A percentile compares a stretch with the other conserved stretches of the same genome.
These are phyloP conservation scores for Nepenthes alata DNA, from an alignment of 179 eudicot genomes.

Conservation along the genomic window DNA sequence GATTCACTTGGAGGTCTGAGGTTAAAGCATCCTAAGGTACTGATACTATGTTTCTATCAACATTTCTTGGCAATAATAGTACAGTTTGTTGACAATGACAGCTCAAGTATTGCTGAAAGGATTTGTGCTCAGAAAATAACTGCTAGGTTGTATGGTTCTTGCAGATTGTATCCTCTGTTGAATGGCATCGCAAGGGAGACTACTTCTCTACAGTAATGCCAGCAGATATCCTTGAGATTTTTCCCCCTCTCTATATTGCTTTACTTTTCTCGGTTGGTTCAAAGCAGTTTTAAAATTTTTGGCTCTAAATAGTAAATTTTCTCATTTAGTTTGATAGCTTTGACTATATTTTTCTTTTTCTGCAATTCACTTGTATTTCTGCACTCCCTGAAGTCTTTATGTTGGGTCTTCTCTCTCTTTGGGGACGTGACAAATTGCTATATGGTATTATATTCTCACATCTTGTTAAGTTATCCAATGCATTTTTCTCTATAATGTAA, in stretches of 20 bases:
- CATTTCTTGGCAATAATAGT: background rate
- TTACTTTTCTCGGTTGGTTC: background rate
- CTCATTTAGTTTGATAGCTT: too few relatives aligned
- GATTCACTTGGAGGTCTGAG: slow-evolving; percentile 57
- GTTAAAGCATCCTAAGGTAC: slow-evolving; percentile 79
- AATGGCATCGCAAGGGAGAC: slow-evolving; percentile 99
- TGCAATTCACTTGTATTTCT: too few relatives aligned
- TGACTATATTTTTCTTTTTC: too few relatives aligned
- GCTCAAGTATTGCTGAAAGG: background rate
- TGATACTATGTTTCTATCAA: background rate
- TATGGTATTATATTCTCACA: too few relatives aligned
- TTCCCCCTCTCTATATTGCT: slow-evolving; percentile 1
- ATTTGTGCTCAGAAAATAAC: background rate
- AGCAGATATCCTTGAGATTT: slow-evolving; percentile 72
- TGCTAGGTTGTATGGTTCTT: slow-evolving; percentile 7
- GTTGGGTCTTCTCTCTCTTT: too few relatives aligned
- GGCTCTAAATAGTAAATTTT: too few relatives aligned
- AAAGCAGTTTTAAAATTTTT: background rate
- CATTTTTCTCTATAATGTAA: too few relatives aligned
- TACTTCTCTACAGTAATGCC: slow-evolving; percentile 85
- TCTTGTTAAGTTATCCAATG: too few relatives aligned
- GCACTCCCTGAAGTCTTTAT: too few relatives aligned
- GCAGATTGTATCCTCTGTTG: slow-evolving; percentile 80
- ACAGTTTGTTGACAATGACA: background rate
- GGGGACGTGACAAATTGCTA: too few relatives aligned